Base-by-base conservation (phyloP, 768 basidiomycete genomes). In the Goffeauzyma gilvescens region DNA sequence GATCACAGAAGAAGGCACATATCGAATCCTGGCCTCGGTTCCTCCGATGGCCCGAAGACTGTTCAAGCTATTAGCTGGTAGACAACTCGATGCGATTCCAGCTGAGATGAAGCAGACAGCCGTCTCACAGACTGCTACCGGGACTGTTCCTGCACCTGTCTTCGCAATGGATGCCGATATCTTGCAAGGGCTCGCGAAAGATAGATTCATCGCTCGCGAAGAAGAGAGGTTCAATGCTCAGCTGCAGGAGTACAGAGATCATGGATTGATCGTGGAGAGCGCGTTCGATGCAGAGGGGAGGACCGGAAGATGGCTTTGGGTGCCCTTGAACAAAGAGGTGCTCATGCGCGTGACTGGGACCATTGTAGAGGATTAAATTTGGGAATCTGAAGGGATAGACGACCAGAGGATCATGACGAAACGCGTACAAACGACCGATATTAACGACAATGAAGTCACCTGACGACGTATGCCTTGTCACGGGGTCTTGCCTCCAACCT, bases 191-290 rank as follows among this genome's bases (percentile, higher is more conserved):
- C 63, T 72, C 13, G 83, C 84, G 7, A 67, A 79, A 41, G 80
- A 82, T 36, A 71, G 81, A 35, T 90, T 95, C 52, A 74, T 95
- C 36, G 86, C 89, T 8, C 78, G 81, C 30, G 86, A 76, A 60
- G 86, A 89, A 52, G 80, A 78, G 3, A 75, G 85, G 27, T 68
- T 90, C 55, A 71, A 80, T 32, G 73, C 83, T 7, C 68, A 90
- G 25, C 66, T 96, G 39, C 77, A 77, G 10, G 93, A 96, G 63
- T 96, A 89, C 62, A 72, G 74, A 53, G 93, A 96, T 61, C 93
- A 98, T 51, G 75, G 75, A 2, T 59, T 95, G 57, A 75, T 95
- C n/a, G 68, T 83, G 30, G 65, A 67, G 21, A 58, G 58, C 5
- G 31, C 31, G 2, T 67, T 52, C 59, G 68, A 44, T 64, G 66